A percentile compares a stretch with the other conserved stretches of the same genome.
Conservation (phyloP, 805 yeast genomes). For the Yarrowia sp. region DNA sequence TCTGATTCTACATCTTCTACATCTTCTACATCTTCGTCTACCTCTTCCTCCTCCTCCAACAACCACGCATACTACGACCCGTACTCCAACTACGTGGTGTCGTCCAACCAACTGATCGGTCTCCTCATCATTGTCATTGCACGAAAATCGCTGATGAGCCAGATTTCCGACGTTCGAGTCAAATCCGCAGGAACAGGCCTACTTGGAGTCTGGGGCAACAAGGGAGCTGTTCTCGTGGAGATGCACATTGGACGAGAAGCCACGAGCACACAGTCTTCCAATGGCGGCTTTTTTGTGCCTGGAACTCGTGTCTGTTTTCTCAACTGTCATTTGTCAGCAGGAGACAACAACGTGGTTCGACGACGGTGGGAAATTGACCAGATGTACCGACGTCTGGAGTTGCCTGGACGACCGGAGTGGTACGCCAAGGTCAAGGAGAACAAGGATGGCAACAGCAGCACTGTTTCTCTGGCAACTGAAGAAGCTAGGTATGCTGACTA, state of each 20-base stretch:
- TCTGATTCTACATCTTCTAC: slow-evolving; percentile 29
- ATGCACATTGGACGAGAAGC: slow-evolving; percentile 44
- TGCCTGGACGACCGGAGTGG: slow-evolving; percentile 19
- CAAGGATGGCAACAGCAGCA: not conserved
- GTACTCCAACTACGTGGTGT: slow-evolving; percentile 39
- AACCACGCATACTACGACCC: slow-evolving; percentile 29
- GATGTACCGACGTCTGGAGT: slow-evolving; percentile 27
- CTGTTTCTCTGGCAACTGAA: not conserved
- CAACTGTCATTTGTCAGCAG: slow-evolving; percentile 56
- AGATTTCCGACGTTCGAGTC: slow-evolving; percentile 43
- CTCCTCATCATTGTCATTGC: slow-evolving; percentile 49
- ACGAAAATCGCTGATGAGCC: slow-evolving; percentile 36
- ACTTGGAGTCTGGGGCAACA: slow-evolving; percentile 57
- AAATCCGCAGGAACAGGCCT: slow-evolving; percentile 56
- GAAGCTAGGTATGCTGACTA: not conserved
- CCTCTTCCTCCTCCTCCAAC: no score
- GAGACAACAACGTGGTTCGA: slow-evolving; percentile 43
- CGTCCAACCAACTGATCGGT: slow-evolving; percentile 51
- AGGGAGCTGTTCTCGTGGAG: slow-evolving; percentile 52
- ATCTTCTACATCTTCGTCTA: no score
- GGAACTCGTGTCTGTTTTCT: slow-evolving; percentile 41
- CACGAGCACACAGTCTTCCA: slow-evolving; percentile 28
- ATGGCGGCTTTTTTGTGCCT: slow-evolving; percentile 27
- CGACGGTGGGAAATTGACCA: slow-evolving; percentile 47
- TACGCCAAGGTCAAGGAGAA: slow-evolving; percentile 5